Evolutionary conservation across 2,329 filamentous ascomycete species (phyloP), one percentile per base, ranked within the genome.

Genomic region (Rhynchosporium secalis): DNA sequence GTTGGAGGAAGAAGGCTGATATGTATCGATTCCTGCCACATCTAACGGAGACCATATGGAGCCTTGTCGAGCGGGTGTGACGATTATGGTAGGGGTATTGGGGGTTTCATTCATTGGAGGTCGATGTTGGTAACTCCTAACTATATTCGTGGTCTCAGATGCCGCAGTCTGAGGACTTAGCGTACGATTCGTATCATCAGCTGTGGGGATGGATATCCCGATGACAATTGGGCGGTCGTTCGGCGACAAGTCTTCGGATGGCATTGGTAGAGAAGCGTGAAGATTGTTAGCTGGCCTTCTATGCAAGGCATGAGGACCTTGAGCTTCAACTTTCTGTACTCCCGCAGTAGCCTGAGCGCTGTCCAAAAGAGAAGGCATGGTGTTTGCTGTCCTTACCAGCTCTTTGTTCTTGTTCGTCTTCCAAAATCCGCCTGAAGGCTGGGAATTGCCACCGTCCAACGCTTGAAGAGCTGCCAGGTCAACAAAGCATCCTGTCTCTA

Each of bases 151-250:
- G 8, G 66, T 64, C 43, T 71, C 62, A 62, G 72, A 70, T 51
- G 56, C 66, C 54, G 68, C 68, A 47, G 69, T 84, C 48, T 81
- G 78, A n/a, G 82, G 82, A 61, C 80, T 83, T 71, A 82, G 76
- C 69, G 77, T 78, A 69, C 75, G 82, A 46, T 73, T 76, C 68
- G 71, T 75, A 33, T 78, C 66, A 40, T 78, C 76, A 51, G 83
- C 81, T 13, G 84, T 82, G 2, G 88, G 83, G 51, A 91, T 77
- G 13, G 84, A 82, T 56, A 92, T 85, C 12, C 88, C 88, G 66
- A 91, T 92, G 47, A 89, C 81, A 63, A 92, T 92, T 1, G 86
- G 86, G n/a, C 85, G 80, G 69, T 89, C 86, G 62, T 82, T 83
- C 0, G 89, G 88, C 13, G 88, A 90, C 3, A 90, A 78, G 64